Evolutionary conservation across 495 filamentous ascomycete genomes (phyloP), one percentile per base, ranked within the genome.

Genomic region (Letharia lupina): DNA sequence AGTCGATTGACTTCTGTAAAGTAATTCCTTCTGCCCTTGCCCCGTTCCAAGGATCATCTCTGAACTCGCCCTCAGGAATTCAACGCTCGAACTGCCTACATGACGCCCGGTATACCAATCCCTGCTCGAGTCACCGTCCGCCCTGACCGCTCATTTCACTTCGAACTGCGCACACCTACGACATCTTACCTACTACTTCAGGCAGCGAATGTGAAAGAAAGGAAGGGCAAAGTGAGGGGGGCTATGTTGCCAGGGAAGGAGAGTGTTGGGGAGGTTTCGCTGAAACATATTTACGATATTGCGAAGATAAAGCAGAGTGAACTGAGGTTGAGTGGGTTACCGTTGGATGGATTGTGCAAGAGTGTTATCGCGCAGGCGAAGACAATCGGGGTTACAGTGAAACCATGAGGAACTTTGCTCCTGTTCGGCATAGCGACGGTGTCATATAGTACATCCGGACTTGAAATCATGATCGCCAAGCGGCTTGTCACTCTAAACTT

Each of bases 1-100:
- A 99, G 82, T 93, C 89, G 67, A 99, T 99, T 89, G 95, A 99
- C 78, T 98, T 98, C 75, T 98, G 94, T 84, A 98, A 98, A 84
- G 94, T 97, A 73, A 50, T 37, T 47, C 57, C 39, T 35, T n/a
- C 60, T 64, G 58, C 61, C 62, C 48, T 59, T 20, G 23, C 63
- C 39, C 50, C 23, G 13, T 44, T 23, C 11, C 31, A 8, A 33
- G 3, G 13, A 63, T 44, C 56, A 12, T 33, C 10, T 16, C 57
- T 48, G 48, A 61, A 68, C 48, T 68, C 60, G 65, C 52, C 42
- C n/a, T 41, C 71, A 98, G 94, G 94, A 99, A 78, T 99, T 98
- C 83, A 99, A 99, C 72, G 94, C 94, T 44, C 82, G 93, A 61
- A 99, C 94, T 41, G 82, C 89, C 59, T 88, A 95, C 77, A 93